Conservation (phyloP, 2,329 filamentous ascomycete genomes). For the Blumeria graminis region DNA sequence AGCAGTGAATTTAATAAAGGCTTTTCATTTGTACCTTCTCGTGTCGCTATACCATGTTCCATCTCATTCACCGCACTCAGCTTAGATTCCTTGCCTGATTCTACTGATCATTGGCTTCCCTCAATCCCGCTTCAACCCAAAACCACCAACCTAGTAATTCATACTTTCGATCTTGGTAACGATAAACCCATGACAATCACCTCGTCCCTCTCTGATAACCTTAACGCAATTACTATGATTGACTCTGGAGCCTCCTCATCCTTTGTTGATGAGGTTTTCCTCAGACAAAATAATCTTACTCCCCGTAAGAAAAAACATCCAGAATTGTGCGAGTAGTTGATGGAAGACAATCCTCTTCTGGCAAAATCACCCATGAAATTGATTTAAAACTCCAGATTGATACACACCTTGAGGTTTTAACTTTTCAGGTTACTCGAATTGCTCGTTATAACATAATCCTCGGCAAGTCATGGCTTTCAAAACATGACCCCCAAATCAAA, state of each 20-base stretch:
- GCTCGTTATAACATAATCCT: conserved; percentile 1
- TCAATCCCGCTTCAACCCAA: not conserved
- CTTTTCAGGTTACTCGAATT: not conserved
- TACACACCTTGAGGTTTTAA: not conserved
- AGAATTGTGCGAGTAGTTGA: not conserved
- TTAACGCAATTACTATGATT: not conserved
- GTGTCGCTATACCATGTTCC: not conserved
- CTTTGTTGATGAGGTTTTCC: not conserved
- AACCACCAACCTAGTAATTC: not conserved
- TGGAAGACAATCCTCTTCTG: not conserved
- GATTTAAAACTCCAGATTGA: not conserved
- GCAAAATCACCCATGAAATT: not conserved
- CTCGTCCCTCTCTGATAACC: not conserved
- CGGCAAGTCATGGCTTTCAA: not conserved
- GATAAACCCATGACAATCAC: not conserved
- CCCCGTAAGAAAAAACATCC: not conserved
- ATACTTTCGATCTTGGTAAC: not conserved
- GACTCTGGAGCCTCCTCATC: not conserved
- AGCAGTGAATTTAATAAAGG: not conserved
- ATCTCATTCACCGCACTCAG: not conserved
- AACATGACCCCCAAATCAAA: not conserved
- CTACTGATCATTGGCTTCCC: not conserved
- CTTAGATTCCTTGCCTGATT: not conserved
- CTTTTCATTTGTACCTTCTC: not conserved
- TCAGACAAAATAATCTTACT: not conserved